These are phyloP conservation scores for Solanum medicagineum DNA, from an alignment of 257 asterid species.

Conservation along the genomic window DNA sequence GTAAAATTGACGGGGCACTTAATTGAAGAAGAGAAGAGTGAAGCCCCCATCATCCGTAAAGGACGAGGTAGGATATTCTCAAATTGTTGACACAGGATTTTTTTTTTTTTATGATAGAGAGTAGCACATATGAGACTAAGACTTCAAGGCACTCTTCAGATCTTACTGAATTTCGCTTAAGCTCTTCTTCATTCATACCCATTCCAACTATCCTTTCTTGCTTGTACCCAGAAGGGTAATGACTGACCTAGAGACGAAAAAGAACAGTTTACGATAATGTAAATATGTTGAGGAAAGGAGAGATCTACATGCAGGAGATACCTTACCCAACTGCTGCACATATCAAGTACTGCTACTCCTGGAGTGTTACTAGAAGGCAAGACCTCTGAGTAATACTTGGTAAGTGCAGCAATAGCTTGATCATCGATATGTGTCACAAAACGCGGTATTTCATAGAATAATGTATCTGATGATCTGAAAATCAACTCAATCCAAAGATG, in stretches of 20 bases:
- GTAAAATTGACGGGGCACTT: not conserved
- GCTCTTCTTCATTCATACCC: constrained; percentile 95
- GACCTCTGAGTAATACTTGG: constrained; percentile 63
- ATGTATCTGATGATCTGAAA: constrained; percentile 67
- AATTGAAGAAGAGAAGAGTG: not conserved
- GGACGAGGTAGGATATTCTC: not conserved
- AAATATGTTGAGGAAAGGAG: not conserved
- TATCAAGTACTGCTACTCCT: constrained; percentile 84
- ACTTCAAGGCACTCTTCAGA: not conserved
- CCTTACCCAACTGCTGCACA: constrained; percentile 98
- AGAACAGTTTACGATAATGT: constrained; percentile 3
- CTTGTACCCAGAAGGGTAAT: constrained; percentile 86
- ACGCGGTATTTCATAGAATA: constrained; percentile 82
- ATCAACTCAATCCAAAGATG: not conserved
- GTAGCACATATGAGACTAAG: not conserved
- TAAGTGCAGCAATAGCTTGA: constrained; percentile 85
- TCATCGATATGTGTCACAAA: constrained; percentile 95
- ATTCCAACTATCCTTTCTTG: constrained; percentile 71
- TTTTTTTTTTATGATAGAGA: not conserved
- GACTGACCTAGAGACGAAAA: constrained; percentile 66
- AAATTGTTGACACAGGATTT: not conserved
- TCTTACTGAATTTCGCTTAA: constrained; percentile 76
- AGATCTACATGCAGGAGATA: not conserved
- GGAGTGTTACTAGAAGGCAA: constrained; percentile 67
- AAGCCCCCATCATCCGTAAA: not conserved